These are phyloP conservation scores for Thermothielavioides terrestris DNA, from an alignment of 495 filamentous ascomycete species.

Conservation along the genomic window DNA sequence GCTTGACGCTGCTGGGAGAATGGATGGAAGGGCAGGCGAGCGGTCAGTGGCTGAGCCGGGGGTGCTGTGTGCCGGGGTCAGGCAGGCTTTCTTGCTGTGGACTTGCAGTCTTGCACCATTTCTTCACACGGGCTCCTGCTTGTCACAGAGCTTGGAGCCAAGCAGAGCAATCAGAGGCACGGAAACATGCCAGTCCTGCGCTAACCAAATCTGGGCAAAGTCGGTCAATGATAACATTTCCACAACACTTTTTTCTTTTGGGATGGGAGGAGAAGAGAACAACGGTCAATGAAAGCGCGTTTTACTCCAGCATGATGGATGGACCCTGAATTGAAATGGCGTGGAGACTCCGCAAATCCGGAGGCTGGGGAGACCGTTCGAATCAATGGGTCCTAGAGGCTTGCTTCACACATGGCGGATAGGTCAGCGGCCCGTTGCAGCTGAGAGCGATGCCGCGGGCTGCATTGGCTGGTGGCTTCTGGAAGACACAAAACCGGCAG, in stretches of 20 bases:
- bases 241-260: too few species aligned
- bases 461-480: slow-evolving; percentile 11
- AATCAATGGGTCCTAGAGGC: not conserved
- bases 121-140: too few species aligned
- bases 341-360: too few species aligned
- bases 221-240: too few species aligned
- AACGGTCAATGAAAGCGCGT: too few species aligned
- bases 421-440: not conserved
- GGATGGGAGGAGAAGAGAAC: too few species aligned
- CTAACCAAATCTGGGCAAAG: not conserved
- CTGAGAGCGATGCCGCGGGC: not conserved
- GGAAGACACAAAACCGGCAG: slow-evolving; percentile 4
- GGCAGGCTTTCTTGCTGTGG: slow-evolving; percentile 5
- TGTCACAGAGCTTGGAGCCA: not conserved
- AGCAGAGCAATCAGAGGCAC: not conserved
- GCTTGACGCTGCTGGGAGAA: slow-evolving; percentile 14
- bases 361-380: too few species aligned
- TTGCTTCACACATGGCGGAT: not conserved
- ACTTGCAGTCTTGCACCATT: too few species aligned
- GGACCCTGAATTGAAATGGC: too few species aligned
- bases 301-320: too few species aligned
- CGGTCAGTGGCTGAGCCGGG: slow-evolving; percentile 7
- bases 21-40: not conserved
- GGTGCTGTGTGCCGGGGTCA: not conserved
- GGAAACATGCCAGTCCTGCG: too few species aligned